Percentiles rank a stretch among this genome's conserved stretches.
These are phyloP conservation scores for Flagelloscypha sp. DNA, from an alignment of 768 basidiomycete genomes.

Conservation along the genomic window DNA sequence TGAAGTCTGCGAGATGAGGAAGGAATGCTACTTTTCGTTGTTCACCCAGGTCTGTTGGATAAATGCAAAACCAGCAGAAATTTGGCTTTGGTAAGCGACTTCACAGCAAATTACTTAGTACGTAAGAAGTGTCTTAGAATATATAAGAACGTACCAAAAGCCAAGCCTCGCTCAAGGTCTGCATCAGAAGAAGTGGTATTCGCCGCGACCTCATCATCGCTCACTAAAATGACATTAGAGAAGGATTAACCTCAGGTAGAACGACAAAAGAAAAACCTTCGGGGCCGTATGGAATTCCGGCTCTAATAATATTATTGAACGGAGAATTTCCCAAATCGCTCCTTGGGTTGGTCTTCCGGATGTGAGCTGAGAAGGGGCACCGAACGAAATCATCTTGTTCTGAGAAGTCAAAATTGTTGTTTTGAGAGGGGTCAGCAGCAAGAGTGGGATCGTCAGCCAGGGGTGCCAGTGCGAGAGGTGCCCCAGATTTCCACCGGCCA, in stretches of 20 bases:
- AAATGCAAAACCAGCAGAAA: slow-evolving; percentile 11
- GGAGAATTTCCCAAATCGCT: too few relatives aligned
- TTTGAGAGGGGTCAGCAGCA: slow-evolving; percentile 14
- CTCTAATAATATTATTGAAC: slow-evolving; percentile 21
- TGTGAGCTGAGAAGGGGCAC: slow-evolving; percentile 26
- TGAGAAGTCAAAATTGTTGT: slow-evolving; percentile 26
- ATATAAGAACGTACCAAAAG: slow-evolving; percentile 9
- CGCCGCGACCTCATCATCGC: slow-evolving; percentile 6
- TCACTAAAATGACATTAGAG: too few relatives aligned
- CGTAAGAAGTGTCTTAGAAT: too few relatives aligned
- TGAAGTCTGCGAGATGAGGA: too few relatives aligned
- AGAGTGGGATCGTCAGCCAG: slow-evolving; percentile 17
- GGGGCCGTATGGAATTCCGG: slow-evolving; percentile 27
- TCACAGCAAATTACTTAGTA: neutral
- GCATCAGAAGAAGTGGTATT: slow-evolving; percentile 3
- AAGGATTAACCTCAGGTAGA: too few relatives aligned
- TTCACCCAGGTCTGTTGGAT: slow-evolving; percentile 12
- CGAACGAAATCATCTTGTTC: slow-evolving; percentile 16
- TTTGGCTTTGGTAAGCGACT: slow-evolving; percentile 13
- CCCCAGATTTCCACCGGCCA: slow-evolving; percentile 31
- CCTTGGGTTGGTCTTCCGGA: slow-evolving; percentile 22
- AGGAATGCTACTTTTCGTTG: slow-evolving; percentile 8
- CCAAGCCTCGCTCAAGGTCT: slow-evolving; percentile 10
- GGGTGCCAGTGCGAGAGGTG: slow-evolving; percentile 24
- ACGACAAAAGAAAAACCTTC: too few relatives aligned